A percentile compares a stretch with the other conserved stretches of the same genome.
Evolutionary conservation across 2,329 filamentous ascomycete species (phyloP).

Genomic region (Mariannaea sp.): DNA sequence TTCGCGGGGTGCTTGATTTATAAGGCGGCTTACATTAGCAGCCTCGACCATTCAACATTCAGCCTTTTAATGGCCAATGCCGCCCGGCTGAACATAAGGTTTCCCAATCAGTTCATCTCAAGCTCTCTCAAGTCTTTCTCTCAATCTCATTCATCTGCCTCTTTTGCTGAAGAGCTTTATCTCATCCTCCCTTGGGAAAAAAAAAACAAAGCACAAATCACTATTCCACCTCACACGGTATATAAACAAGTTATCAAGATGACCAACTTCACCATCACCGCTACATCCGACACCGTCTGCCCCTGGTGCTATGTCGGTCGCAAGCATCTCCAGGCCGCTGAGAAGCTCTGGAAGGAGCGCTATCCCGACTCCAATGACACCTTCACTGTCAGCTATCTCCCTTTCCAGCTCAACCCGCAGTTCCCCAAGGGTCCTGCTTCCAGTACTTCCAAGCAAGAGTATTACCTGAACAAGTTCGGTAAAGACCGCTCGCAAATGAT

Average conservation of each 20-base stretch:
- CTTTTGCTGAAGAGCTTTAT: too few species aligned
- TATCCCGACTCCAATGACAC: conserved; percentile 61
- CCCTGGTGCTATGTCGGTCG: conserved; percentile 58
- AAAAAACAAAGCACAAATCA: too few species aligned
- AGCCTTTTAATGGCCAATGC: too few species aligned
- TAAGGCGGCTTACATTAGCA: too few species aligned
- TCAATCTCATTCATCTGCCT: too few species aligned
- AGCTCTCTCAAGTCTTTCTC: too few species aligned
- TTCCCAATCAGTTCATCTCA: too few species aligned
- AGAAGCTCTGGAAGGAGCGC: conserved; percentile 46
- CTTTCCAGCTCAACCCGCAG: conserved; percentile 51
- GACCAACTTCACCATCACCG: conserved; percentile 57
- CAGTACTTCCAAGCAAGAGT: conserved; percentile 45
- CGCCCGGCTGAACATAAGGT: too few species aligned
- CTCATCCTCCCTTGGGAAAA: too few species aligned
- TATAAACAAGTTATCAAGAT: conserved; percentile 48
- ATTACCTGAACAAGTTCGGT: conserved; percentile 61
- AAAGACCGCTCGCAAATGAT: conserved; percentile 56
- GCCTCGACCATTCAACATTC: too few species aligned
- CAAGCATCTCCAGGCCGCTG: conserved; percentile 52
- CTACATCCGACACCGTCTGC: conserved; percentile 57
- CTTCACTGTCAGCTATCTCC: conserved; percentile 53
- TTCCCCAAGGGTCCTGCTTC: conserved; percentile 38
- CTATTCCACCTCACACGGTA: too few species aligned
- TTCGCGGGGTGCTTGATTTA: too few species aligned